phyloP scores from a whole-genome alignment of 2,329 filamentous ascomycete species.

The Calonectria naviculata region DNA sequence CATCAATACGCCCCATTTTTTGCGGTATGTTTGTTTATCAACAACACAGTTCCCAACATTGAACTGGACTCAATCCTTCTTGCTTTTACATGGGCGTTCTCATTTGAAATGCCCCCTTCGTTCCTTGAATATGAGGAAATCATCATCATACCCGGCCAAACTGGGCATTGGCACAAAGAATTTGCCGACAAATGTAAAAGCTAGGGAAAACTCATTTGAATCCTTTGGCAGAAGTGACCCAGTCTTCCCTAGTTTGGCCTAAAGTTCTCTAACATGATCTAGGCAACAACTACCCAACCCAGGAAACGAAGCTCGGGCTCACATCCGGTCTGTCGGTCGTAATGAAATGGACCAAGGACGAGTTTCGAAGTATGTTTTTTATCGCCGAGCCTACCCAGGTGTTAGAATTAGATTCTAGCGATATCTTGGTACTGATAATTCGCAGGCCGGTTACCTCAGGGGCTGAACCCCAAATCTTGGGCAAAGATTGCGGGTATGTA shows the following conservation, averaged over 20 bases:
- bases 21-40: neutral
- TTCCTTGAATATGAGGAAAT: slow-evolving; percentile 11
- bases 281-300: neutral
- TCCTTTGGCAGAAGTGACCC: neutral
- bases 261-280: neutral
- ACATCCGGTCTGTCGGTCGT: neutral
- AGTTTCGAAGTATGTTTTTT: slow-evolving; percentile 15
- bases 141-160: slow-evolving; percentile 9
- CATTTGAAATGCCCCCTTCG: neutral
- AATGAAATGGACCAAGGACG: slow-evolving; percentile 21
- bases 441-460: slow-evolving; percentile 4
- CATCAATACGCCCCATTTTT: neutral
- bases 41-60: neutral
- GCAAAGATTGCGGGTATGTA: slow-evolving; percentile 15
- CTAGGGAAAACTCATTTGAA: neutral
- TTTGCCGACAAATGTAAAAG: neutral
- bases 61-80: neutral
- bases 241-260: neutral
- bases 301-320: neutral
- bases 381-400: too few relatives aligned
- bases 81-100: neutral
- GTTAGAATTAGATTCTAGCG: neutral
- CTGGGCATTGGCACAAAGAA: neutral
- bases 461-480: slow-evolving; percentile 12
- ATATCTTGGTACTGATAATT: neutral